Evolutionary conservation across 495 filamentous ascomycete species (phyloP).

Genomic region (Penicillium atrosanguineum): DNA sequence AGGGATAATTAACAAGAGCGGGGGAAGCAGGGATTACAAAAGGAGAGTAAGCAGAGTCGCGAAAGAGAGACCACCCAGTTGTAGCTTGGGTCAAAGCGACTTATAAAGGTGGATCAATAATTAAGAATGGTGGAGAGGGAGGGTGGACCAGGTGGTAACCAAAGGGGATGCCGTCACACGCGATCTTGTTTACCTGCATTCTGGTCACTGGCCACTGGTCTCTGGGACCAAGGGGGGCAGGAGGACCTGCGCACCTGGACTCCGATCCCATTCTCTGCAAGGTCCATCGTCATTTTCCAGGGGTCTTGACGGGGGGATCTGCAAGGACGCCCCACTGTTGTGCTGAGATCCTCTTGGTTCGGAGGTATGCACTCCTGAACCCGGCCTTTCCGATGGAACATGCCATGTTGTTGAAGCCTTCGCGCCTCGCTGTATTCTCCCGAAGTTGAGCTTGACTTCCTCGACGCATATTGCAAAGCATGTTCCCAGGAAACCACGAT

Average conservation of each 20-base stretch:
- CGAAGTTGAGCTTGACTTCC: no score
- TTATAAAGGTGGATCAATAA: constrained; percentile 1
- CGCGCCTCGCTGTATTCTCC: no score
- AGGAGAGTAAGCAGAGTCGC: constrained; percentile 6
- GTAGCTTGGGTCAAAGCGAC: constrained; percentile 16
- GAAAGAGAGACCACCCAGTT: constrained; percentile 8
- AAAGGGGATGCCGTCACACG: constrained; percentile 20
- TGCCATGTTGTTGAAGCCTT: not conserved
- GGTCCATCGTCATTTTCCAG: constrained; percentile 5
- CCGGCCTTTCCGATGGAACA: not conserved
- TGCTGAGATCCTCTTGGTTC: not conserved
- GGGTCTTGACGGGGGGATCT: constrained; percentile 12
- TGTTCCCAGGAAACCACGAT: not conserved
- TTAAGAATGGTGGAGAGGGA: not conserved
- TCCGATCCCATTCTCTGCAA: not conserved
- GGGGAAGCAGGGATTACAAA: not conserved
- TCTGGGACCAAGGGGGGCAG: no score
- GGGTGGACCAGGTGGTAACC: constrained; percentile 5
- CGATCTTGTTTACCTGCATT: constrained; percentile 16
- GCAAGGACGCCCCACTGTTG: constrained; percentile 9
- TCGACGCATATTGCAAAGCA: no score
- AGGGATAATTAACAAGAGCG: not conserved
- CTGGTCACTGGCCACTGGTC: not conserved
- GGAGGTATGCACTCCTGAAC: constrained; percentile 2
- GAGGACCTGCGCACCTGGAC: no score